Evolutionary conservation across 2,329 filamentous ascomycete genomes (phyloP), one percentile per base, ranked within the genome.

Genomic region (Sporothrix pallida): DNA sequence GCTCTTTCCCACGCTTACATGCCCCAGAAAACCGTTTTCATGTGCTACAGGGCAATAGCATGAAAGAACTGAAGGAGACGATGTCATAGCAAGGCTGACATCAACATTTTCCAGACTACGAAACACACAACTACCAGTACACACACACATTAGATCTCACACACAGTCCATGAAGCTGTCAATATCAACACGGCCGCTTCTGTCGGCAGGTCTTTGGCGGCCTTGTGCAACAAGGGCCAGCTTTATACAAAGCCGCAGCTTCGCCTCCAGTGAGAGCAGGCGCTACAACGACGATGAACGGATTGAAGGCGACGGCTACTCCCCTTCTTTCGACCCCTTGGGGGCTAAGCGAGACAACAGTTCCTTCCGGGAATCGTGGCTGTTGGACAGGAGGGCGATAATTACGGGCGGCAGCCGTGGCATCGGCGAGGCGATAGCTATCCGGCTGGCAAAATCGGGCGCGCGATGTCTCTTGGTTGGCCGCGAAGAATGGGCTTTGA

Each of bases 391-490:
- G 75, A 85, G 83, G 74, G 87, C 84, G 80, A 84, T 92, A 79
- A 85, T 94, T 70, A 92, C 92, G 2, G 92, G 92, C 67, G 92
- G 87, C 23, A 91, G 90, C 60, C 89, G 91, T 23, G 89, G 90
- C 71, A 93, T 94, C 77, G 92, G 92, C 62, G 84, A 86, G 58
- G 88, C 89, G 70, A 91, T 94, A 72, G 91, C 92, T 10, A 81
- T 83, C 52, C 85, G 87, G n/a, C 92, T 94, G 78, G 88, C 91
- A 23, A 79, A 80, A 71, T 86, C 90, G 74, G 91, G 90, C 46
- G 90, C 87, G 54, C 81, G 82, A 37, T 86, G 88, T 75, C 86
- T 90, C 17, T 84, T 94, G 10, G 84, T 93, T 23, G 90, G 89
- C 62, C 87, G 91, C 75, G 85, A 86, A 67, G 80, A 82, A 54